Percentiles rank a stretch among this genome's conserved stretches.
Conservation (phyloP, 306 rosid genomes). For the Trifolium dubium region DNA sequence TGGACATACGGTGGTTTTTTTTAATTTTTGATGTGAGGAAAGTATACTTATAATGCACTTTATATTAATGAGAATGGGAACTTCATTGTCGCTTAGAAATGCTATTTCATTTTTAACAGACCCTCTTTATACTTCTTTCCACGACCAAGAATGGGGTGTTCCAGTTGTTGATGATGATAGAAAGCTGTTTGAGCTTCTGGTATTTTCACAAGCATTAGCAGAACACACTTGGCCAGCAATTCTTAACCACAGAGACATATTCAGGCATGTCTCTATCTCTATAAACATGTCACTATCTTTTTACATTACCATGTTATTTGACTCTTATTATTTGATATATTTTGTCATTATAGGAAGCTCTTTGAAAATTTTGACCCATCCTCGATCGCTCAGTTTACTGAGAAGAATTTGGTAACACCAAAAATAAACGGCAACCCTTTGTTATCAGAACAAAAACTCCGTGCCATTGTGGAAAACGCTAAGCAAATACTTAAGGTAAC, state of each 20-base stretch:
- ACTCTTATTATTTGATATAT: conserved; percentile 28
- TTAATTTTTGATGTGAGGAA: neutral
- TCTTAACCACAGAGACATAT: conserved; percentile 66
- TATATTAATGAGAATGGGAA: neutral
- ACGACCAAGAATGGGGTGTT: conserved; percentile 95
- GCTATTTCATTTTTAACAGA: conserved; percentile 48
- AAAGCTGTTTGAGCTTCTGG: conserved; percentile 82
- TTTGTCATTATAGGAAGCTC: conserved; percentile 57
- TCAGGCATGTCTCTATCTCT: conserved; percentile 60
- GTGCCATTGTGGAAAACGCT: conserved; percentile 86
- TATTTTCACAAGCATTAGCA: conserved; percentile 86
- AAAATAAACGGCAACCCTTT: conserved; percentile 67
- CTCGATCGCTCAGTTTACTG: conserved; percentile 65
- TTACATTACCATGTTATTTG: conserved; percentile 10
- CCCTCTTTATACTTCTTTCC: conserved; percentile 71
- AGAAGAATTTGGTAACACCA: conserved; percentile 63
- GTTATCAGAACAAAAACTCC: conserved; percentile 87
- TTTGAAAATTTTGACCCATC: conserved; percentile 79
- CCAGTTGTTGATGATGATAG: conserved; percentile 69
- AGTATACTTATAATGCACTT: neutral
- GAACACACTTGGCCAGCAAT: conserved; percentile 85
- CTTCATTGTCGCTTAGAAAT: neutral
- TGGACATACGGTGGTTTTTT: too few species aligned
- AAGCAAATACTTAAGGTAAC: conserved; percentile 78
- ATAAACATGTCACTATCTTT: neutral